Conservation (phyloP, 495 filamentous ascomycete species). For the Lindgomyces ingoldianus region DNA sequence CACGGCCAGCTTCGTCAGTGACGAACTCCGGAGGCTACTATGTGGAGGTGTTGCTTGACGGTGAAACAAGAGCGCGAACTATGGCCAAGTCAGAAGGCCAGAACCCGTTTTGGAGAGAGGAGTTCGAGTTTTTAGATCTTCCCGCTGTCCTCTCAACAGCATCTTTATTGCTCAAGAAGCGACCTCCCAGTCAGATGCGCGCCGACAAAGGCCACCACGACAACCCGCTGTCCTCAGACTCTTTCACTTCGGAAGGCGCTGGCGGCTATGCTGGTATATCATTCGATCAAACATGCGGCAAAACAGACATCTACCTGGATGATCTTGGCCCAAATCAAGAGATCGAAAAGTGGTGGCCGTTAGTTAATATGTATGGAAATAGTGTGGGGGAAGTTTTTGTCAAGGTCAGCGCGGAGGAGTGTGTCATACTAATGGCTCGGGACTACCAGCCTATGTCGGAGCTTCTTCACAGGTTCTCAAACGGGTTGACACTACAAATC, state of each 20-base stretch:
- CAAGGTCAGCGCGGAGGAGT: slow-evolving; percentile 79
- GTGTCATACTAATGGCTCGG: slow-evolving; percentile 79
- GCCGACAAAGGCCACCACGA: slow-evolving; percentile 18
- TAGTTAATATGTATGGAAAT: slow-evolving; percentile 72
- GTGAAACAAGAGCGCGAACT: slow-evolving; percentile 83
- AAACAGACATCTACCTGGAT: slow-evolving; percentile 81
- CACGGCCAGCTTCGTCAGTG: slow-evolving; percentile 17
- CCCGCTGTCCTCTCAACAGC: slow-evolving; percentile 76
- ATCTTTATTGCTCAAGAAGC: slow-evolving; percentile 77
- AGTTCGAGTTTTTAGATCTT: slow-evolving; percentile 82
- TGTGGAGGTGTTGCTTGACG: slow-evolving; percentile 89
- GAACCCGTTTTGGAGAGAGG: slow-evolving; percentile 93
- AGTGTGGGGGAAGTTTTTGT: slow-evolving; percentile 84
- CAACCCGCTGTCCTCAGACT: slow-evolving; percentile 32
- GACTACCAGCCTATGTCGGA: slow-evolving; percentile 86
- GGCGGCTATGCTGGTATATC: slow-evolving; percentile 48
- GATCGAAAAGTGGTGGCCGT: slow-evolving; percentile 85
- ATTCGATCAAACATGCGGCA: slow-evolving; percentile 65
- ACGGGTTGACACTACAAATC: slow-evolving; percentile 82
- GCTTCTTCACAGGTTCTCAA: slow-evolving; percentile 79
- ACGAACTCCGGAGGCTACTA: slow-evolving; percentile 58
- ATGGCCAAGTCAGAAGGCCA: slow-evolving; percentile 76
- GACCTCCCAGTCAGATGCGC: slow-evolving; percentile 48
- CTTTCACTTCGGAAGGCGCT: slow-evolving; percentile 38
- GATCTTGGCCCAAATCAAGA: slow-evolving; percentile 77